Conservation (phyloP, 2,329 filamentous ascomycete species). For the Aspergillus quadricinctus region DNA sequence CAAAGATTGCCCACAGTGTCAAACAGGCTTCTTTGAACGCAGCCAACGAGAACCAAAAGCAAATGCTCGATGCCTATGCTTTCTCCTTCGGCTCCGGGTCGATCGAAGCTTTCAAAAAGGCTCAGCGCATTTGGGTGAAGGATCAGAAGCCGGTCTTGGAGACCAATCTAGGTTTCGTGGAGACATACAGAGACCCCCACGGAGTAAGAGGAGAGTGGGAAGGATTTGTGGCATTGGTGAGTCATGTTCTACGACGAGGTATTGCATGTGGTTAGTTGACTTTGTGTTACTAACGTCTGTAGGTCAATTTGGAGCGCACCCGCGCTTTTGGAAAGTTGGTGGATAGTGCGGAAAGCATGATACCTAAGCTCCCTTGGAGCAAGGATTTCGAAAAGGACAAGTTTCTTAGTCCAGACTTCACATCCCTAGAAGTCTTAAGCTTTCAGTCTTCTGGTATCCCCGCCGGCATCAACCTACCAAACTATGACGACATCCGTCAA, state of each 20-base stretch:
- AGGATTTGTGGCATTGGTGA: slow-evolving; percentile 66
- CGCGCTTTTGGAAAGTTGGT: slow-evolving; percentile 83
- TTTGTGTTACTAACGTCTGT: slow-evolving; percentile 29
- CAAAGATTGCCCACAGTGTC: slow-evolving; percentile 60
- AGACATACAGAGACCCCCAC: slow-evolving; percentile 79
- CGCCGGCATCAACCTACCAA: slow-evolving; percentile 56
- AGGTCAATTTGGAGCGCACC: slow-evolving; percentile 83
- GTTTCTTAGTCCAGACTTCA: slow-evolving; percentile 94
- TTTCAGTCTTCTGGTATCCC: slow-evolving; percentile 65
- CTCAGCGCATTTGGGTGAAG: slow-evolving; percentile 75
- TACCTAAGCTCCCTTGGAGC: slow-evolving; percentile 84
- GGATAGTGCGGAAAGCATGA: slow-evolving; percentile 71
- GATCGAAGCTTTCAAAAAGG: slow-evolving; percentile 72
- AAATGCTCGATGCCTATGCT: slow-evolving; percentile 70
- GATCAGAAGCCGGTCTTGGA: slow-evolving; percentile 79
- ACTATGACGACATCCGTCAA: slow-evolving; percentile 57
- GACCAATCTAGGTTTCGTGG: slow-evolving; percentile 77
- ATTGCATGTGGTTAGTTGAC: not conserved
- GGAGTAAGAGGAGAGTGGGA: slow-evolving; percentile 82
- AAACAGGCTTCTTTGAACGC: slow-evolving; percentile 65
- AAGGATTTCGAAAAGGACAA: slow-evolving; percentile 92
- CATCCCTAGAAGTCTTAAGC: slow-evolving; percentile 83
- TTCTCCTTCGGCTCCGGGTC: slow-evolving; percentile 72
- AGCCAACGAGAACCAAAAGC: slow-evolving; percentile 68
- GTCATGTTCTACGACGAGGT: slow-evolving; percentile 6